Evolutionary conservation across 495 filamentous ascomycete genomes (phyloP).

Genomic region (Melanomma pulvis-pyrius): DNA sequence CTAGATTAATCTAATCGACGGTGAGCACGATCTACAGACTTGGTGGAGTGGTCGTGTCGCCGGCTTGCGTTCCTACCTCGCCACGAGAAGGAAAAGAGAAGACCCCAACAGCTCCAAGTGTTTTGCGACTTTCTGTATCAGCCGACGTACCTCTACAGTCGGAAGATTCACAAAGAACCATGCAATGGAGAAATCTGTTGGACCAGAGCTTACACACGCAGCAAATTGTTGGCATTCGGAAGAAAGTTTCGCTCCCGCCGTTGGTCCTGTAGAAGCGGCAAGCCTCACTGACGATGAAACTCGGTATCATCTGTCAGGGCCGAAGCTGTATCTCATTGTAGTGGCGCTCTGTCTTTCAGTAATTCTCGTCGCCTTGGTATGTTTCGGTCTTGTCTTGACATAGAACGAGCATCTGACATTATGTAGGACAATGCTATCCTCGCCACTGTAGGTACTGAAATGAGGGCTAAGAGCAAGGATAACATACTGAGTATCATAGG

Average conservation of each 20-base stretch:
- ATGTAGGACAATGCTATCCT: constrained; percentile 24
- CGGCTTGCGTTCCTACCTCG: too few relatives aligned
- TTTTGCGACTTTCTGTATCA: too few relatives aligned
- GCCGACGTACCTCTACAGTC: too few relatives aligned
- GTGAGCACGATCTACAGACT: too few relatives aligned
- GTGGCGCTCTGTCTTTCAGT: constrained; percentile 38
- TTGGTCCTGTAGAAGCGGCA: not conserved
- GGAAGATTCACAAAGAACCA: not conserved
- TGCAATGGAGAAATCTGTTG: not conserved
- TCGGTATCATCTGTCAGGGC: constrained; percentile 42
- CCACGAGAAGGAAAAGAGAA: too few relatives aligned
- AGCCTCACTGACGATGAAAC: not conserved
- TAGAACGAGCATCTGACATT: not conserved
- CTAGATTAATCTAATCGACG: not conserved
- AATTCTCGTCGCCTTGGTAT: constrained; percentile 14
- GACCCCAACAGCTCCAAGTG: too few relatives aligned
- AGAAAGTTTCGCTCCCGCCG: not conserved
- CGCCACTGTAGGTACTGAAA: constrained; percentile 13
- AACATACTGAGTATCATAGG: constrained; percentile 54
- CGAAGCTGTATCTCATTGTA: constrained; percentile 44
- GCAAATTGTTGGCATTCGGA: not conserved
- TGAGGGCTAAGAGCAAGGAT: not conserved
- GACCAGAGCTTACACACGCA: not conserved
- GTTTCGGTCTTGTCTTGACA: not conserved
- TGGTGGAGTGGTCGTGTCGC: too few relatives aligned